Evolutionary conservation across 176 grass and related monocot species (phyloP), one percentile per base, ranked within the genome.

Genomic region (Phoenix dactylifera): DNA sequence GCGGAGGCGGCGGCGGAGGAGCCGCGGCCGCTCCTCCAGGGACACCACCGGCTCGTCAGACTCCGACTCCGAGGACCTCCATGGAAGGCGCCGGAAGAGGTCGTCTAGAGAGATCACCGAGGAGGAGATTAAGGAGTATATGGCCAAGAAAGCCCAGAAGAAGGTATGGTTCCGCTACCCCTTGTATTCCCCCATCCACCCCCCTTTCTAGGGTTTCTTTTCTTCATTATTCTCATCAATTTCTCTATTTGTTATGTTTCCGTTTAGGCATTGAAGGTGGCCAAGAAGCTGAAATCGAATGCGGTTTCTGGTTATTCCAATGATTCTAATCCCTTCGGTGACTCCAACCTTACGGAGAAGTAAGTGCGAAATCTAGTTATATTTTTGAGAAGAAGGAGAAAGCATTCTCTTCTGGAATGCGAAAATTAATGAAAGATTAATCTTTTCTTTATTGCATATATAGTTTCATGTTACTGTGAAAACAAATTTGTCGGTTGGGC

Each of bases 251-350:
- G 35, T 65, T 50, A 65, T 30, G 35, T 58, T 54, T 49, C 18
- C 5, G 28, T 66, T 65, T 68, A 96, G 91, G 92, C 84, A 18
- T 66, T 82, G 73, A 97, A 88, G 63, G 92, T 97, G 66, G 87
- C 92, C 10, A 91, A 91, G 78, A 97, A 97, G 74, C 88, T 97
- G 54, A 97, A 97, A 77, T 22, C 77, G 17, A 87, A 76, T 59
- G 72, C 81, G 0, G 87, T 97, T 59, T 91, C 87, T 4, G 84
- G 81, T 0, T 97, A 97, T 56, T 83, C 76, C 58, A 97, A 97
- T 35, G 84, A 97, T 62, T 91, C 92, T 1, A 97, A 97, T 62
- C 92, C 92, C 39, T 91, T 91, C 57, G 87, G 92, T 10, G 87
- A 91, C 59, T 75, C 87, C 22, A 97, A 97, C 52, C 78, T 97